Percentiles rank a stretch among this genome's conserved stretches.
These are phyloP conservation scores for Rhodotorula sp. DNA, from an alignment of 1,284 basidiomycete species.

Conservation along the genomic window DNA sequence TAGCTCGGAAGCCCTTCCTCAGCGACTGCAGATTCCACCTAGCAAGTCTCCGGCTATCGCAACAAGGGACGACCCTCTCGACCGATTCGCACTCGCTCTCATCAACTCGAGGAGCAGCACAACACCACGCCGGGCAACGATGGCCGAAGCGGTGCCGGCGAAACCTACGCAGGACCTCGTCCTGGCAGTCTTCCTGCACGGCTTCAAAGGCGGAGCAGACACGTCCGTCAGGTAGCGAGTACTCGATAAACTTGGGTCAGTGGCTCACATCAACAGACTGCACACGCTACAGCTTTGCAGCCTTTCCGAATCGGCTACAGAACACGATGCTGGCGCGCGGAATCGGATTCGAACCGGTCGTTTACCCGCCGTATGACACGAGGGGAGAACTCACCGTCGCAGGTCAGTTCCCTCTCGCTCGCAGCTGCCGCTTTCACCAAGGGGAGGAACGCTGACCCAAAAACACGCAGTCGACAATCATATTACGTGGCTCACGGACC, in stretches of 20 bases:
- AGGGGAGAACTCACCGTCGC: constrained; percentile 29
- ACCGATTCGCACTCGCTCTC: not conserved
- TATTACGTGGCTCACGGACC: constrained; percentile 22
- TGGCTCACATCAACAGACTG: not conserved
- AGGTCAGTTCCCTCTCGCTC: constrained; percentile 8
- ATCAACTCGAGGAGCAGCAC: not conserved
- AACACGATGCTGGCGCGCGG: constrained; percentile 18
- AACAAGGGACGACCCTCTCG: too few relatives aligned
- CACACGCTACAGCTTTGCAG: constrained; percentile 23
- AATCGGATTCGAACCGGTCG: constrained; percentile 23
- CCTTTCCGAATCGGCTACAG: constrained; percentile 30
- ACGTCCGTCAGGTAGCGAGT: constrained; percentile 8
- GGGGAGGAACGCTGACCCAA: not conserved
- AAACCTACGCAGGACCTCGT: constrained; percentile 15
- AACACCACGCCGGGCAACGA: too few relatives aligned
- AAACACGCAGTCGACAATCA: constrained; percentile 27
- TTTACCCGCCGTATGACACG: constrained; percentile 39
- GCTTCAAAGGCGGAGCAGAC: constrained; percentile 39
- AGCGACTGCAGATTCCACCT: too few relatives aligned
- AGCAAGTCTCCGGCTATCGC: too few relatives aligned
- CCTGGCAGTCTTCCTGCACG: constrained; percentile 33
- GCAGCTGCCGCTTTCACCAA: not conserved
- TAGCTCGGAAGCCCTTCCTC: too few relatives aligned
- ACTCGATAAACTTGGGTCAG: not conserved
- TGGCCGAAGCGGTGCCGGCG: not conserved